Base-by-base conservation (phyloP, 1,284 basidiomycete species). In the Cutaneotrichosporon cavernicola region DNA sequence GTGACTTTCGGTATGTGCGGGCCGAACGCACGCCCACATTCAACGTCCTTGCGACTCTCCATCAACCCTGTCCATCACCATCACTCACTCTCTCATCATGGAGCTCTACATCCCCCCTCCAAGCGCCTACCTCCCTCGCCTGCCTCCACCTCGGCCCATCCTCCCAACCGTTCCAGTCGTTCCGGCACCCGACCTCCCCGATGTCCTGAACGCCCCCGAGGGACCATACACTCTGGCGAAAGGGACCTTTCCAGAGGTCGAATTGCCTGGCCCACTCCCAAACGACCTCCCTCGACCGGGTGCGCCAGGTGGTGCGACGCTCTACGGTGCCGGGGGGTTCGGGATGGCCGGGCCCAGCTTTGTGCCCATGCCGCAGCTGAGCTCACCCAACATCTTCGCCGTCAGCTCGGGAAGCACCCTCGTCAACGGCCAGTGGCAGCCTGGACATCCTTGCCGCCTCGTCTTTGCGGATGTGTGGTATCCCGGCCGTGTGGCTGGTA, bases 401-500 rank as follows among this genome's bases (percentile, higher is more conserved):
- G 74, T 77, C 64, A 68, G 66, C 10, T 73, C 71, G 36, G 73
- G 72, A n/a, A 65, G 69, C 16, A 70, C 72, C 2, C 65, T 77
- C 18, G 76, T 79, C n/a, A 78, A 78, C 61, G 76, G 76, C 13
- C 72, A 73, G 62, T 64, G 70, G 46, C 75, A 78, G 62, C 76
- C 77, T 21, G 68, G 65, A 0, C 68, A 70, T 38, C 71, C 76
- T 0, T 65, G 70, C 21, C 68, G 66, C 34, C 73, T 79, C 70
- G 68, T 66, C 32, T 79, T 72, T 61, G 73, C 75, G 22, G 73
- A 70, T 32, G 74, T 79, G 10, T 77, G 70, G 69, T 79, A 74
- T 65, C 75, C 77, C 4, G 69, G 72, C 18, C 74, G 75, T 49
- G 66, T 60, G 4, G 65, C 59, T 4, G 69, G 62, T 13, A 71